Evolutionary conservation across 2,329 filamentous ascomycete genomes (phyloP).

Genomic region (Colletotrichum tropicicola): DNA sequence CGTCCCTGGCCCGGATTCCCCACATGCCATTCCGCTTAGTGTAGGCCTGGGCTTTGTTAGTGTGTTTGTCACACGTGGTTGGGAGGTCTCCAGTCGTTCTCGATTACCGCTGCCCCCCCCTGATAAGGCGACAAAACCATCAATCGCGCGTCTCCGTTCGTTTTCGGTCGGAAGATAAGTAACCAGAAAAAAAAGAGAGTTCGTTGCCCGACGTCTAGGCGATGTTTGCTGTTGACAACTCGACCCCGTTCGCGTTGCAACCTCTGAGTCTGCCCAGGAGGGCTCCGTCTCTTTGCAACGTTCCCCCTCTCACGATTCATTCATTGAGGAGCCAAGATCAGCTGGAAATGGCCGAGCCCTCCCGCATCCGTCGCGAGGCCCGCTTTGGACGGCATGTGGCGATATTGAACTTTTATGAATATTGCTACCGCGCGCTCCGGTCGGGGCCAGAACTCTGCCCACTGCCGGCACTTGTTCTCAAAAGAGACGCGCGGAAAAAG

Average conservation of each 20-base stretch:
- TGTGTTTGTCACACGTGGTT: not conserved
- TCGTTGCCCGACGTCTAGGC: not conserved
- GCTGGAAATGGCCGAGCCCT: conserved; percentile 3
- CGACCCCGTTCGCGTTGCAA: conserved; percentile 5
- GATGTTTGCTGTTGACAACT: conserved; percentile 1
- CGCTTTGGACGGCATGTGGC: conserved; percentile 8
- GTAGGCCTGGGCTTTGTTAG: not conserved
- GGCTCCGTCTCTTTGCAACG: not conserved
- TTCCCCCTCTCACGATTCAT: conserved; percentile 11
- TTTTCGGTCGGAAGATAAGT: not conserved
- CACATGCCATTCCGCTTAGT: conserved; percentile 1
- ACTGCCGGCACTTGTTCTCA: not conserved
- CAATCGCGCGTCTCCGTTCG: no score
- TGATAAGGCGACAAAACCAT: no score
- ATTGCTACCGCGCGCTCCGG: not conserved
- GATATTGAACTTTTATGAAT: not conserved
- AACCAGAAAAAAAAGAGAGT: not conserved
- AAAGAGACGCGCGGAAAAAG: not conserved
- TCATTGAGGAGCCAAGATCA: conserved; percentile 2
- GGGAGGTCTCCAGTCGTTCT: no score
- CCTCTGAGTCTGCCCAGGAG: not conserved
- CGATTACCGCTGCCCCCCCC: no score
- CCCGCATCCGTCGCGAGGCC: not conserved
- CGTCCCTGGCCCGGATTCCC: not conserved
- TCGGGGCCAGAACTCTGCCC: not conserved